Base-by-base conservation (phyloP, 1,284 basidiomycete species). In the Testicularia cyperi region DNA sequence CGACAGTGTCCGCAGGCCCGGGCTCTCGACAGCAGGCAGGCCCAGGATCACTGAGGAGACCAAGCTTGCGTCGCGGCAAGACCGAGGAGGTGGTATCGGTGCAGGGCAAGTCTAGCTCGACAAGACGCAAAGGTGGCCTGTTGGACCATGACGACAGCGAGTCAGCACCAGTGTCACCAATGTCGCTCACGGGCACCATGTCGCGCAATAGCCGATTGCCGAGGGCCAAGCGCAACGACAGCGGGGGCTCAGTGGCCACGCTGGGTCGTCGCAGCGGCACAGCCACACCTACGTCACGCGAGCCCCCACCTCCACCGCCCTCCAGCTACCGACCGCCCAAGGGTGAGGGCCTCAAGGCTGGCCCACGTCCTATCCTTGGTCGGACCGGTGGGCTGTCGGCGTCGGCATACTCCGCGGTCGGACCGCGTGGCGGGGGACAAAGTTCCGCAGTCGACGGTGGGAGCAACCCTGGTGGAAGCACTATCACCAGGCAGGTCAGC, bases 31-130 rank as follows among this genome's bases (percentile, higher is more conserved):
- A n/a, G n/a, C n/a, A n/a, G n/a, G n/a, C n/a, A n/a, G n/a, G n/a
- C n/a, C n/a, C n/a, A n/a, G n/a, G n/a, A n/a, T n/a, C n/a, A n/a
- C n/a, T n/a, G n/a, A n/a, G 65, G 4, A 41, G 65, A 5, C 65
- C 65, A 1, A 51, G 83, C 87, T 29, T 90, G 88, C 10, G 90
- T 89, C 75, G 84, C 83, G 9, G 89, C 88, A 65, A 58, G 44
- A 60, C 68, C 12, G 70, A 68, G 35, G 70, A 69, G 23, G 39
- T 37, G 68, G 60, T 32, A 36, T 67, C 24, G 75, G 75, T 36
- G 69, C 77, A 35, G 20, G 41, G 31, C 21, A 53, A 44, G 32
- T 40, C 48, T 22, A 18, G 38, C 22, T 32, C 38, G 1, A 49
- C 25, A 20, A 41, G 32, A 18, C 45, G 51, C 5, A 62, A 56